Conservation (phyloP, 2,329 filamentous ascomycete species). For the Fusarium compactum region DNA sequence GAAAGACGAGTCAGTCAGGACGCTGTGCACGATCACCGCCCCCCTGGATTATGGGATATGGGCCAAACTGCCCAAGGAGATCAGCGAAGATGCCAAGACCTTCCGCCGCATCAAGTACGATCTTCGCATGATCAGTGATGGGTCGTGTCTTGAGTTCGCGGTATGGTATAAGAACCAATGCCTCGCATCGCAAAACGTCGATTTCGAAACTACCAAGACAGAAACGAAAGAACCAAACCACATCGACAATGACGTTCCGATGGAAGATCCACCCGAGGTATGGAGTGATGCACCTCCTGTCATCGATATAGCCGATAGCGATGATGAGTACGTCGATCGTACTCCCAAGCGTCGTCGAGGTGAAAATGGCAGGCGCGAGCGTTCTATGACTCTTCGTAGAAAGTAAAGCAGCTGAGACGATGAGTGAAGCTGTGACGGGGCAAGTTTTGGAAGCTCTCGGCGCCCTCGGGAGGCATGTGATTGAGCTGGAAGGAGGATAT, state of each 20-base stretch:
- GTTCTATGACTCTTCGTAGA: background rate
- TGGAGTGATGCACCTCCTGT: background rate
- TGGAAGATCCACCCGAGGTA: background rate
- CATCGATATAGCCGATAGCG: background rate
- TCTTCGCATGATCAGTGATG: slow-evolving; percentile 44
- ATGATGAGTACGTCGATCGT: slow-evolving; percentile 1
- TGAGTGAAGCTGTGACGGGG: background rate
- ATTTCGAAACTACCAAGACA: slow-evolving; percentile 32
- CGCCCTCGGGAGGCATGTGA: background rate
- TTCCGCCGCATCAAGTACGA: slow-evolving; percentile 37
- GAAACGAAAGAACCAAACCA: background rate
- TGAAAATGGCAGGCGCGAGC: background rate
- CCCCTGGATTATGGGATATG: slow-evolving; percentile 27
- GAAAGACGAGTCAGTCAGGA: slow-evolving; percentile 14
- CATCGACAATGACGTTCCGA: background rate
- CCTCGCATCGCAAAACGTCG: slow-evolving; percentile 40
- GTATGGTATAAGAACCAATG: slow-evolving; percentile 36
- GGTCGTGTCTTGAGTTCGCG: slow-evolving; percentile 43
- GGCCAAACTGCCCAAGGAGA: slow-evolving; percentile 24
- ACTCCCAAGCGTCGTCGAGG: background rate
- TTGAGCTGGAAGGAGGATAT: background rate
- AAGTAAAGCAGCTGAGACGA: background rate
- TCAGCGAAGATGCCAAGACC: slow-evolving; percentile 23
- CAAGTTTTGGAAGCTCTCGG: background rate
- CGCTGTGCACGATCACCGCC: slow-evolving; percentile 36